phyloP scores from a whole-genome alignment of 2,329 filamentous ascomycete species.

The Xylariaceae sp. region DNA sequence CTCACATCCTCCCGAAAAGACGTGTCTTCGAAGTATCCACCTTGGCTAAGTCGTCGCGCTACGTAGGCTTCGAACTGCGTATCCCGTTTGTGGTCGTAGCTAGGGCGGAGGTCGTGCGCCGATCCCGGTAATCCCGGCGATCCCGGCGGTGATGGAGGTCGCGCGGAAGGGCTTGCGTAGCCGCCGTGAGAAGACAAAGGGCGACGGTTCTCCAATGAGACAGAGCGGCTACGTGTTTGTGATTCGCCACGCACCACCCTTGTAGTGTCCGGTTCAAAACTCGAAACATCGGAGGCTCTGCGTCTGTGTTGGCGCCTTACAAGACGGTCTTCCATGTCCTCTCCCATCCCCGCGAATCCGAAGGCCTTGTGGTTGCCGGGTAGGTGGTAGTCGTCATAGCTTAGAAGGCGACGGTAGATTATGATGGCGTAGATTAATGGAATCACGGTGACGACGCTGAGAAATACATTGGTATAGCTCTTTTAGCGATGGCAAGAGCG shows the following conservation, averaged over 20 bases:
- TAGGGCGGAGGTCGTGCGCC: conserved; percentile 20
- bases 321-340: conserved; percentile 29
- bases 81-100: conserved; percentile 44
- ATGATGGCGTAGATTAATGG: conserved; percentile 45
- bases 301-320: conserved; percentile 21
- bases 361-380: conserved; percentile 48
- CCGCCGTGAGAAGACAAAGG: conserved; percentile 24
- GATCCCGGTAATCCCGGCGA: neutral
- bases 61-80: conserved; percentile 47
- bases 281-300: conserved; percentile 27
- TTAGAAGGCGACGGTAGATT: conserved; percentile 45
- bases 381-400: conserved; percentile 49
- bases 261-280: neutral
- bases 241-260: conserved; percentile 3
- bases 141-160: conserved; percentile 12
- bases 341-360: conserved; percentile 38
- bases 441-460: conserved; percentile 41
- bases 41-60: conserved; percentile 31
- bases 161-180: conserved; percentile 16
- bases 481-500: neutral
- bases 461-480: neutral
- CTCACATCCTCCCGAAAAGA: conserved; percentile 28
- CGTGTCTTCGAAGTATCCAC: conserved; percentile 19
- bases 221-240: conserved; percentile 19
- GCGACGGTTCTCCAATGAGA: conserved; percentile 24